These are phyloP conservation scores for Pythium apleroticum DNA, from an alignment of 352 stramenopile genomes.

Conservation along the genomic window DNA sequence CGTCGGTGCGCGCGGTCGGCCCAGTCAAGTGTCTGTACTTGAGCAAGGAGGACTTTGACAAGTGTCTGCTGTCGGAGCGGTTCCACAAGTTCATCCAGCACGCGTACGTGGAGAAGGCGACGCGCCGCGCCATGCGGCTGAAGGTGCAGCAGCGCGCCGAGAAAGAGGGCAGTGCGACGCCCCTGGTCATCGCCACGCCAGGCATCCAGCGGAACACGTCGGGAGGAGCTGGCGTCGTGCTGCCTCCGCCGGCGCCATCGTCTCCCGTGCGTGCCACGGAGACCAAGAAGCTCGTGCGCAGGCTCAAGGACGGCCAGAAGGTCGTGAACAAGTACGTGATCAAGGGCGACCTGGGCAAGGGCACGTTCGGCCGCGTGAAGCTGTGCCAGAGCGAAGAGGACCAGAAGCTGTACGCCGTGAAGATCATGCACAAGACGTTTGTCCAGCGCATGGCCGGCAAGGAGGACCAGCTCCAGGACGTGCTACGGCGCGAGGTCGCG, in stretches of 20 bases:
- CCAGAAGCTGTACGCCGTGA: conserved; percentile 81
- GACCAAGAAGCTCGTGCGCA: conserved; percentile 77
- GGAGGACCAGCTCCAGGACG: conserved; percentile 83
- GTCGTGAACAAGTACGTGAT: conserved; percentile 95
- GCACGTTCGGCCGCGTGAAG: conserved; percentile 89
- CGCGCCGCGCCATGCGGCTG: conserved; percentile 75
- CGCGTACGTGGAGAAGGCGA: conserved; percentile 85
- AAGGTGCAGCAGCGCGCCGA: conserved; percentile 63
- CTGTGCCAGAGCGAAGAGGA: conserved; percentile 81
- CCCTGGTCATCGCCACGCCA: conserved; percentile 12
- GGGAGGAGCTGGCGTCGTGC: conserved; percentile 25
- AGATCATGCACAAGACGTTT: conserved; percentile 91
- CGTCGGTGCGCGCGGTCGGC: conserved; percentile 72
- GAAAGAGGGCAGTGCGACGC: conserved; percentile 17
- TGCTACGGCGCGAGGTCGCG: conserved; percentile 88
- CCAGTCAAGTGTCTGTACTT: conserved; percentile 86
- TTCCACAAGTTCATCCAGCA: conserved; percentile 88
- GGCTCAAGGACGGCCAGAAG: conserved; percentile 82
- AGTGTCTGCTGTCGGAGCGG: conserved; percentile 76
- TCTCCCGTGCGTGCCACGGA: conserved; percentile 69
- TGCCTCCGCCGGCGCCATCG: conserved; percentile 43
- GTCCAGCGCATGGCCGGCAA: conserved; percentile 87
- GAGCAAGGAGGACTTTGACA: conserved; percentile 87
- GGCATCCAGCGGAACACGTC: background rate
- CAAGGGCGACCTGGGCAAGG: conserved; percentile 88